phyloP scores from a whole-genome alignment of 768 basidiomycete genomes.

The Tylopilus felleus region DNA sequence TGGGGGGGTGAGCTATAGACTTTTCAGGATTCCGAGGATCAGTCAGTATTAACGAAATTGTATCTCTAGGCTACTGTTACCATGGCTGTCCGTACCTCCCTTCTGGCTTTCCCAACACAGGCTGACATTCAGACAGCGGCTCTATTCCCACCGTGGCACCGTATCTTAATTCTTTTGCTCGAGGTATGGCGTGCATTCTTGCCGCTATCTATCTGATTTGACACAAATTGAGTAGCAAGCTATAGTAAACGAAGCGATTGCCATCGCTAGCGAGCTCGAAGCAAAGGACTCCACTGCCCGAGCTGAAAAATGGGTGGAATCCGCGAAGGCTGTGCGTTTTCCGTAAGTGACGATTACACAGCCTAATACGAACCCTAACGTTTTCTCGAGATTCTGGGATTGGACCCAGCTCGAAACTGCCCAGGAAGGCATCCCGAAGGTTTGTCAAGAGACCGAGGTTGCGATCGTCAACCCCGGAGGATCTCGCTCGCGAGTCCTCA shows the following conservation, averaged over 20 bases:
- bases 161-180: slow-evolving; percentile 10
- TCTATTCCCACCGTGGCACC: slow-evolving; percentile 23
- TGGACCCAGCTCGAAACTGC: slow-evolving; percentile 10
- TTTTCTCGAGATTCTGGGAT: slow-evolving; percentile 15
- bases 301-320: slow-evolving; percentile 10
- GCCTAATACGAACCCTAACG: not conserved
- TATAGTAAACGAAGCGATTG: slow-evolving; percentile 12
- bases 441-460: not conserved
- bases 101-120: not conserved
- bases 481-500: not conserved
- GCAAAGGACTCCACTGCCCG: not conserved
- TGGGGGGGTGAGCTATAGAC: slow-evolving; percentile 6
- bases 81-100: slow-evolving; percentile 10
- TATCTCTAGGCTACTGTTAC: slow-evolving; percentile 17
- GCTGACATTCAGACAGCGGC: slow-evolving; percentile 15
- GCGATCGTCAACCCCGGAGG: not conserved
- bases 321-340: slow-evolving; percentile 13
- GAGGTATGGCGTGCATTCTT: slow-evolving; percentile 4
- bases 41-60: not conserved
- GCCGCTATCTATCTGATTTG: too few species aligned
- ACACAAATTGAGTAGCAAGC: slow-evolving; percentile 11
- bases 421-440: not conserved
- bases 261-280: slow-evolving; percentile 7
- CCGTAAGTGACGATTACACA: slow-evolving; percentile 9
- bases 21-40: not conserved